phyloP scores from a whole-genome alignment of 257 asterid genomes.

The Solanum etuberosum region DNA sequence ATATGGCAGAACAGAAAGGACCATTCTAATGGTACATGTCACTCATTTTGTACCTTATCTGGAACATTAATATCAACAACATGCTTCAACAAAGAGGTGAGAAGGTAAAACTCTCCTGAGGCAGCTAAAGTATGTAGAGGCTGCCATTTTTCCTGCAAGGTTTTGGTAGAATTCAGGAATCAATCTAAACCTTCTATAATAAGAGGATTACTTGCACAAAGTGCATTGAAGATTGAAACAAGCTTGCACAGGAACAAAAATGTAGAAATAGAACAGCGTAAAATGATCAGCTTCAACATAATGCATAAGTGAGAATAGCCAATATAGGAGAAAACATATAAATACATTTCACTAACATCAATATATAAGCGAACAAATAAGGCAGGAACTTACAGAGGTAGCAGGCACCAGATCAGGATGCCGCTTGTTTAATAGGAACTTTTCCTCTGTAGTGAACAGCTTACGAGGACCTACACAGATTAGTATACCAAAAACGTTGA shows the following conservation, averaged over 20 bases:
- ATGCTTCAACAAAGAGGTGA: conserved; percentile 61
- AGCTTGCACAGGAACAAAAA: not conserved
- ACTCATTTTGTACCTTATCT: conserved; percentile 50
- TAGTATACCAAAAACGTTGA: conserved; percentile 1
- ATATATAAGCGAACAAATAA: not conserved
- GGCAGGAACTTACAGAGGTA: conserved; percentile 58
- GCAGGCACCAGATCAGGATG: conserved; percentile 61
- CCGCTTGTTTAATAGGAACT: conserved; percentile 48
- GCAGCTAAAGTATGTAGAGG: conserved; percentile 89
- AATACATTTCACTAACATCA: not conserved
- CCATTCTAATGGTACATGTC: not conserved
- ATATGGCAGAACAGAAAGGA: not conserved
- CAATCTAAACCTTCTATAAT: not conserved
- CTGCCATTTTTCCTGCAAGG: conserved; percentile 78
- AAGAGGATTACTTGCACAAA: not conserved
- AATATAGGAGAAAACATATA: not conserved
- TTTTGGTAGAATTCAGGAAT: not conserved
- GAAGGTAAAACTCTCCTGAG: conserved; percentile 76
- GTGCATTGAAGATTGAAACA: not conserved
- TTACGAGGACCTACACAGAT: conserved; percentile 46
- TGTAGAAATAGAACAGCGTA: not conserved
- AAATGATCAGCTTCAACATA: not conserved
- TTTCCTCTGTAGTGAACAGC: conserved; percentile 70
- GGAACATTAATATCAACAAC: conserved; percentile 49
- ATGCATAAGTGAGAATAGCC: not conserved